Evolutionary conservation across 345 rosid species (phyloP), one percentile per base, ranked within the genome.

Genomic region (Hypericum perforatum): DNA sequence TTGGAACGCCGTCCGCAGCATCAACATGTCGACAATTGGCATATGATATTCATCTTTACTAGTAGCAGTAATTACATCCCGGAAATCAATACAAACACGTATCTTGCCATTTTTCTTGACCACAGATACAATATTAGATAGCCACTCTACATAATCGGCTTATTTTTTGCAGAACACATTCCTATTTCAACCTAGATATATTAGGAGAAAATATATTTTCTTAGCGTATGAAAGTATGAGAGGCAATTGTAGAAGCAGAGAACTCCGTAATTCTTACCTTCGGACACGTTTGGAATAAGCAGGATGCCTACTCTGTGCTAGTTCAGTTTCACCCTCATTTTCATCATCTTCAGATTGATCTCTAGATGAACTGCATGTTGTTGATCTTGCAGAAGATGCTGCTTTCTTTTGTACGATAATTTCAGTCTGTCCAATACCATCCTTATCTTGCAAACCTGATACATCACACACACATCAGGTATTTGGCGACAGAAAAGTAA

Each of bases 321-420:
- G 38, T 46, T 61, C 63, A 32, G 66, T 61, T 67, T 61, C 71
- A 9, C 45, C 65, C 45, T 67, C 71, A 57, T 67, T 67, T 45
- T 67, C 66, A 52, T 57, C 66, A 16, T 67, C 71, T 1, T 61
- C 66, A 7, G 71, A 62, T 5, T 40, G 55, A 11, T 61, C 66
- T 56, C 59, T 46, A 6, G 67, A 67, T 43, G 72, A 57, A 32
- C 67, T 63, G 46, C 72, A 57, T 5, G 63, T 38, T 13, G 59
- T 43, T 52, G 63, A 40, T 51, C 52, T 62, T 15, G 29, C 12
- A 53, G 14, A 8, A 43, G 5, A 46, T 53, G 14, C 49, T 56
- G 69, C 16, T 59, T 74, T 75, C 70, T 67, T 74, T 63, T 57
- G 77, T 37, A 53, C 43, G 43, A 71, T 59, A 57, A 65, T 64